Base-by-base conservation (phyloP, 768 basidiomycete species). In the Mycena galericulata region DNA sequence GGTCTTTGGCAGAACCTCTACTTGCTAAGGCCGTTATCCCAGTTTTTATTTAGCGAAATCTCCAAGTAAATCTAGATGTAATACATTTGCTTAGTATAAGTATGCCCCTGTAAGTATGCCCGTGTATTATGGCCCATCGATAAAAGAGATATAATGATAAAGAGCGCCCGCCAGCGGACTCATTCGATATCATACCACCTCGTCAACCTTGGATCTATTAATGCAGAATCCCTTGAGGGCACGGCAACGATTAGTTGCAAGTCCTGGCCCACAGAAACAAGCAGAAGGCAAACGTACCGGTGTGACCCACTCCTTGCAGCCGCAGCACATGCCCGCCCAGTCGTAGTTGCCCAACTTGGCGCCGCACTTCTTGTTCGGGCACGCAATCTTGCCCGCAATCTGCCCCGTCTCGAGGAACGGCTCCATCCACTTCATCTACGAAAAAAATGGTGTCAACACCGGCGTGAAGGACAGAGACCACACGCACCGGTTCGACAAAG, bases 391-490 rank as follows among this genome's bases (percentile, higher is more conserved):
- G 20, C 98, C 98, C 0, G 90, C 87, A 40, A 97, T 81, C 47
- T 90, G 85, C 0, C 96, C 97, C n/a, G 82, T 78, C 38, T 89
- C 85, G 11, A 98, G 81, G 72, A 92, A 87, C 6, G 90, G 86
- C 55, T 95, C 90, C 97, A 99, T 99, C 98, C 97, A 99, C 74
- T 90, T 92, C 89, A 98, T 91, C 96, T 94, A 71, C 7, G 22
- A 18, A 65, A 18, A 57, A 34, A 45, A 41, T 30, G 54, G 56
- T 54, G 22, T 56, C 12, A 68, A 26, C 10, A 10, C 12, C 14
- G 26, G 20, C 24, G 53, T 59, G 40, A 11, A 34, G 68, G 18
- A 27, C 7, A 15, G 41, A 11, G 15, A 10, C n/a, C n/a, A n/a
- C n/a, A 85, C 93, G 72, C 74, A 98, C 95, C 36, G 96, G 96